phyloP scores from a whole-genome alignment of 441 rosid genomes.

The Gossypium davidsonii region DNA sequence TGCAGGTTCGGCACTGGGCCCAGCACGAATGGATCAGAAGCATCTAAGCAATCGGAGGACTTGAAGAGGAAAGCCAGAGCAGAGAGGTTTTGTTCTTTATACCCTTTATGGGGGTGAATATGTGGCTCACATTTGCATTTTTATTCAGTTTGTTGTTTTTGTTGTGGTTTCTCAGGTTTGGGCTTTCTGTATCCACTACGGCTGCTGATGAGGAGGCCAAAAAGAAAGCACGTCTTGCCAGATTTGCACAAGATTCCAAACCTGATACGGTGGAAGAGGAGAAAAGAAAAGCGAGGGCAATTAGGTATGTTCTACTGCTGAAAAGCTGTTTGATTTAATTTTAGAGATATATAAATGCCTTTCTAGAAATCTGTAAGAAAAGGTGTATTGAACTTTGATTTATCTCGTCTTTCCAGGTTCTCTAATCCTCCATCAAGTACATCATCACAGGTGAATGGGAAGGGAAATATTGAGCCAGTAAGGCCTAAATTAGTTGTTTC shows the following conservation, averaged over 20 bases:
- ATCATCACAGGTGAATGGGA: slow-evolving; percentile 38
- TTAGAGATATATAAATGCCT: neutral
- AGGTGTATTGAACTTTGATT: neutral
- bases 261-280: slow-evolving; percentile 59
- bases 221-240: slow-evolving; percentile 83
- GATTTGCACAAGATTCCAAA: slow-evolving; percentile 50
- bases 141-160: slow-evolving; percentile 1
- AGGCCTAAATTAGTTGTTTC: slow-evolving; percentile 12
- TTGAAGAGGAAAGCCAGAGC: slow-evolving; percentile 89
- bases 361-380: neutral
- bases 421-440: slow-evolving; percentile 49
- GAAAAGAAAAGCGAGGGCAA: slow-evolving; percentile 73
- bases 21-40: slow-evolving; percentile 31
- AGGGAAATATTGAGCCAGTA: slow-evolving; percentile 50
- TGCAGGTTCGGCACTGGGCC: slow-evolving; percentile 54
- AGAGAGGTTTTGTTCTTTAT: slow-evolving; percentile 51
- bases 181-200: slow-evolving; percentile 42
- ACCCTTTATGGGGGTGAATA: neutral
- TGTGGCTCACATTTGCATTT: slow-evolving; percentile 8
- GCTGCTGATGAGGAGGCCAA: slow-evolving; percentile 58
- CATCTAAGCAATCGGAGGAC: slow-evolving; percentile 55
- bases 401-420: slow-evolving; percentile 37
- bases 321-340: neutral
- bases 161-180: slow-evolving; percentile 48
- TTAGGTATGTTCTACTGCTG: slow-evolving; percentile 37